Conservation (phyloP, 768 basidiomycete species). For the Calocybe cyanea region DNA sequence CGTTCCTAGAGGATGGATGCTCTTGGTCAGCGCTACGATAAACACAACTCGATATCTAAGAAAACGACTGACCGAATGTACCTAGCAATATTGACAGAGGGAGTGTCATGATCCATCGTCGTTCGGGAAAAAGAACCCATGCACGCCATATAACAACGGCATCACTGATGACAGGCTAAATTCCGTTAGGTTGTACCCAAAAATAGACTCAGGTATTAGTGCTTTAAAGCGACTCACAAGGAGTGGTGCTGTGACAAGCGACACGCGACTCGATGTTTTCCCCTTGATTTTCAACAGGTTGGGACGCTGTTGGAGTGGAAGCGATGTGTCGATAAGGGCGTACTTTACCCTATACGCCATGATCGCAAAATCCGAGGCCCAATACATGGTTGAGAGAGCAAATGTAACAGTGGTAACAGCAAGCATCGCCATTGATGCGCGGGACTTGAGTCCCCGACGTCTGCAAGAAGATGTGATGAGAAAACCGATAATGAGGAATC, state of each 20-base stretch:
- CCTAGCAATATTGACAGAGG: slow-evolving; percentile 5
- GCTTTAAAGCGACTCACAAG: slow-evolving; percentile 1
- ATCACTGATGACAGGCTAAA: slow-evolving; percentile 12
- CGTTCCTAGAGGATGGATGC: background rate
- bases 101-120: slow-evolving; percentile 2
- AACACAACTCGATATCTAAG: background rate
- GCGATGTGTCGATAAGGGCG: background rate
- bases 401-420: slow-evolving; percentile 2
- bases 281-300: background rate
- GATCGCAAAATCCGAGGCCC: slow-evolving; percentile 5
- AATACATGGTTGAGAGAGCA: slow-evolving; percentile 4
- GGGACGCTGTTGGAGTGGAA: background rate
- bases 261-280: background rate
- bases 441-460: slow-evolving; percentile 8
- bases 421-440: slow-evolving; percentile 6
- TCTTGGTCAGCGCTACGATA: background rate
- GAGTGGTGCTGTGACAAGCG: background rate
- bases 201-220: background rate
- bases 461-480: background rate
- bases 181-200: slow-evolving; percentile 17
- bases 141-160: slow-evolving; percentile 10
- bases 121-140: slow-evolving; percentile 4
- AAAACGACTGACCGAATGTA: slow-evolving; percentile 4
- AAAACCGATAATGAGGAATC: slow-evolving; percentile 16
- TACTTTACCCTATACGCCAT: background rate